phyloP scores from a whole-genome alignment of 768 basidiomycete species.

The Boletus eberwhitei region DNA sequence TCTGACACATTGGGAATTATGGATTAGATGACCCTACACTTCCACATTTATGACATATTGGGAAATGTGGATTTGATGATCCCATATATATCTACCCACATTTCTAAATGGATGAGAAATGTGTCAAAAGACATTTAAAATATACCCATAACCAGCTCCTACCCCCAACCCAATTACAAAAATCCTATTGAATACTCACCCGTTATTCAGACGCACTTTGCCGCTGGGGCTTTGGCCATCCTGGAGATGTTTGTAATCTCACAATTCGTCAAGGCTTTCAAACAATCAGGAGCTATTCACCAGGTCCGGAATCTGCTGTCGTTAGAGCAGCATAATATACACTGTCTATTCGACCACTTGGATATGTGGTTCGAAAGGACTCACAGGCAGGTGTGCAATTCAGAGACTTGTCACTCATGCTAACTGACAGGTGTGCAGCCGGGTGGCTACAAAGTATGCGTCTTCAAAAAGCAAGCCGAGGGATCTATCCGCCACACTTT shows the following conservation, averaged over 20 bases:
- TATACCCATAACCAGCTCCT: too few relatives aligned
- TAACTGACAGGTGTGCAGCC: neutral
- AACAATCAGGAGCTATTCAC: neutral
- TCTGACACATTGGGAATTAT: too few relatives aligned
- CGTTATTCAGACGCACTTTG: neutral
- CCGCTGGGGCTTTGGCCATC: neutral
- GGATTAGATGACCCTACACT: too few relatives aligned
- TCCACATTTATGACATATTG: too few relatives aligned
- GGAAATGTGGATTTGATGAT: too few relatives aligned
- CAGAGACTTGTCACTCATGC: neutral
- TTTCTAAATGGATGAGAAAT: too few relatives aligned
- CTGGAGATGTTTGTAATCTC: neutral
- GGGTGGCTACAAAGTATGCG: neutral
- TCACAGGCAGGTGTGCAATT: neutral
- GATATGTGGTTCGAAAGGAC: neutral
- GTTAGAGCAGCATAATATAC: neutral
- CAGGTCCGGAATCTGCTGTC: neutral
- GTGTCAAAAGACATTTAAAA: too few relatives aligned
- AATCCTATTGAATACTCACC: too few relatives aligned
- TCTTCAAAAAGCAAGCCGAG: neutral
- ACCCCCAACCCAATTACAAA: too few relatives aligned
- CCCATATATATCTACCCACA: too few relatives aligned
- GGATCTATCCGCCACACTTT: neutral
- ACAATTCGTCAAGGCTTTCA: neutral
- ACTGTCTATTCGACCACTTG: rapidly evolving